These are phyloP conservation scores for Alternaria postmessia DNA, from an alignment of 2,329 filamentous ascomycete genomes.

Conservation along the genomic window DNA sequence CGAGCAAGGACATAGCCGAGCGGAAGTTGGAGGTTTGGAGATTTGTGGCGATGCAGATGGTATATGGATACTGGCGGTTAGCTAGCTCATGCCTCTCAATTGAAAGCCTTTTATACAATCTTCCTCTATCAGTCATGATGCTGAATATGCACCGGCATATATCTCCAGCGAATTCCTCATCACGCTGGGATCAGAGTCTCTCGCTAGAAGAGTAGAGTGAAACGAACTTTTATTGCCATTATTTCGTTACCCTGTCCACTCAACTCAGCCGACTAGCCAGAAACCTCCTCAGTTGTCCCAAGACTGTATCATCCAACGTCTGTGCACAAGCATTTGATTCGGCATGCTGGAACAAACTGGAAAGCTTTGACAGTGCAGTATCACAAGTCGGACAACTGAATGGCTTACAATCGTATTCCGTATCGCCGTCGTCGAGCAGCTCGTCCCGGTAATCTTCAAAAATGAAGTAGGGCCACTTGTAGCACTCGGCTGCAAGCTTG, in stretches of 20 bases:
- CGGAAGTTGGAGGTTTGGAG: not conserved
- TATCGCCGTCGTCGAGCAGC: not conserved
- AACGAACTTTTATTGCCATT: not conserved
- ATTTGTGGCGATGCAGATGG: not conserved
- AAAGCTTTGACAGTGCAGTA: slow-evolving; percentile 1
- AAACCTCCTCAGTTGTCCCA: not conserved
- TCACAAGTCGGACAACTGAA: slow-evolving; percentile 7
- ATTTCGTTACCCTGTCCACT: not conserved
- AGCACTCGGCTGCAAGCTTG: not conserved
- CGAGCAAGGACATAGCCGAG: not conserved
- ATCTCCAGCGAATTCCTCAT: no score
- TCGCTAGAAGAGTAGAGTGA: no score
- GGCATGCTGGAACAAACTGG: slow-evolving; percentile 16
- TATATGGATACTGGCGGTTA: not conserved
- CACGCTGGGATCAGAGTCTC: no score
- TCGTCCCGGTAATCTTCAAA: not conserved
- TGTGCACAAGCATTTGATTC: slow-evolving; percentile 14
- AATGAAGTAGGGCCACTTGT: not conserved
- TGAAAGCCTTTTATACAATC: not conserved
- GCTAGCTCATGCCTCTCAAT: not conserved
- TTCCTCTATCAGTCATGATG: not conserved
- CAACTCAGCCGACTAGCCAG: not conserved
- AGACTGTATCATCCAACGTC: not conserved
- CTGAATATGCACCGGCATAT: not conserved
- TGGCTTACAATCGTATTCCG: not conserved